phyloP scores from a whole-genome alignment of 345 rosid genomes.

The Orychophragmus violaceus region DNA sequence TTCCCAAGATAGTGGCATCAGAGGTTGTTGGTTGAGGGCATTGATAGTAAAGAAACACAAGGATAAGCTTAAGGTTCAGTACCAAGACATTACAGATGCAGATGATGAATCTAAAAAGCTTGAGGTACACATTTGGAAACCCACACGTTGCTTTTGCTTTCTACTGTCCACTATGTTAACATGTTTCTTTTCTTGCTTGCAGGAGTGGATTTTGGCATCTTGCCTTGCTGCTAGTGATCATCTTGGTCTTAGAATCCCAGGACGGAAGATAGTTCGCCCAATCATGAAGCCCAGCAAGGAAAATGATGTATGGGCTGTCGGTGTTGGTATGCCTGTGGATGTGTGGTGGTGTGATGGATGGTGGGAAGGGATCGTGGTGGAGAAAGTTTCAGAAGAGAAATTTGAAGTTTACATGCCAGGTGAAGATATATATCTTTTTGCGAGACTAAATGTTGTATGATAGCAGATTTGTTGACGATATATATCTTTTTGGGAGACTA shows the following conservation, averaged over 20 bases:
- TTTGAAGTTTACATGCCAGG: constrained; percentile 67
- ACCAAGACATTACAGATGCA: constrained; percentile 63
- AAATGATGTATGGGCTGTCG: constrained; percentile 4
- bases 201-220: constrained; percentile 76
- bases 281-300: constrained; percentile 5
- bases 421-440: no score
- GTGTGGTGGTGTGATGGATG: constrained; percentile 80
- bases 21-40: constrained; percentile 86
- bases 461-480: background rate
- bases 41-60: constrained; percentile 49
- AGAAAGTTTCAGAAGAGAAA: constrained; percentile 46
- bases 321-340: constrained; percentile 66
- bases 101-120: constrained; percentile 55
- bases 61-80: constrained; percentile 72
- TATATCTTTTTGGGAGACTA: background rate
- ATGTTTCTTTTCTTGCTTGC: constrained; percentile 8
- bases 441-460: no score
- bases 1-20: constrained; percentile 76
- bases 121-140: constrained; percentile 39
- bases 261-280: constrained; percentile 58
- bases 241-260: constrained; percentile 41
- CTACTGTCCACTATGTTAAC: background rate
- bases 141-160: background rate
- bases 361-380: constrained; percentile 81
- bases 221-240: constrained; percentile 49